Evolutionary conservation across 805 yeast species (phyloP).

Genomic region (Candida sanyiensis): DNA sequence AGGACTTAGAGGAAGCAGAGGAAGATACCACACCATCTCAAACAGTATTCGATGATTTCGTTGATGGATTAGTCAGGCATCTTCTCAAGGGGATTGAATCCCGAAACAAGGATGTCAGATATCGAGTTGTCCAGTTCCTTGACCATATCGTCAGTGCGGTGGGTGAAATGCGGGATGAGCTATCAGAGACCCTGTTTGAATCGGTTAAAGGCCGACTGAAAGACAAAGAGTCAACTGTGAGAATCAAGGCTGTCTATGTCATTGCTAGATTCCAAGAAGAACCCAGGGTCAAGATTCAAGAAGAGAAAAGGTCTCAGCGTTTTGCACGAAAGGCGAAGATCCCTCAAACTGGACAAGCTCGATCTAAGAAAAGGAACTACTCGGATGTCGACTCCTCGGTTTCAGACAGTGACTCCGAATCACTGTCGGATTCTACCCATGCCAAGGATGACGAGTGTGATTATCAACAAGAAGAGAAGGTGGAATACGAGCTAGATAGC

Average conservation of each 20-base stretch:
- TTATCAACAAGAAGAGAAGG: neutral
- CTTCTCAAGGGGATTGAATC: constrained; percentile 76
- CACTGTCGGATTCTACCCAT: constrained; percentile 4
- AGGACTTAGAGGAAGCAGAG: constrained; percentile 19
- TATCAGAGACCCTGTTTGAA: constrained; percentile 57
- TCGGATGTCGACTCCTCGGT: neutral
- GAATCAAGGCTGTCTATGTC: constrained; percentile 81
- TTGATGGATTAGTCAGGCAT: constrained; percentile 57
- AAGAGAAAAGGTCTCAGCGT: no score
- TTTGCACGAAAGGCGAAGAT: neutral
- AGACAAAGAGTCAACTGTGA: constrained; percentile 71
- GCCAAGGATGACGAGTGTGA: neutral
- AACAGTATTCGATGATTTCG: constrained; percentile 42
- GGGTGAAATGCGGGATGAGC: constrained; percentile 68
- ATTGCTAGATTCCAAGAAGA: constrained; percentile 69
- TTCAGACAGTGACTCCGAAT: neutral
- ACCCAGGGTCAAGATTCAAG: no score
- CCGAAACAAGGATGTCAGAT: constrained; percentile 70
- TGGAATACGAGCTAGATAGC: constrained; percentile 32
- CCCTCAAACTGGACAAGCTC: neutral
- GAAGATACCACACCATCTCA: constrained; percentile 29
- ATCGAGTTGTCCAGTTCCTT: constrained; percentile 68
- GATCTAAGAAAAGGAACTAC: neutral
- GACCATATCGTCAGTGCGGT: constrained; percentile 66
- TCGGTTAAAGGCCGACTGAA: constrained; percentile 57